phyloP scores from a whole-genome alignment of 78 protist species.

The Monosiga brevicollis region DNA sequence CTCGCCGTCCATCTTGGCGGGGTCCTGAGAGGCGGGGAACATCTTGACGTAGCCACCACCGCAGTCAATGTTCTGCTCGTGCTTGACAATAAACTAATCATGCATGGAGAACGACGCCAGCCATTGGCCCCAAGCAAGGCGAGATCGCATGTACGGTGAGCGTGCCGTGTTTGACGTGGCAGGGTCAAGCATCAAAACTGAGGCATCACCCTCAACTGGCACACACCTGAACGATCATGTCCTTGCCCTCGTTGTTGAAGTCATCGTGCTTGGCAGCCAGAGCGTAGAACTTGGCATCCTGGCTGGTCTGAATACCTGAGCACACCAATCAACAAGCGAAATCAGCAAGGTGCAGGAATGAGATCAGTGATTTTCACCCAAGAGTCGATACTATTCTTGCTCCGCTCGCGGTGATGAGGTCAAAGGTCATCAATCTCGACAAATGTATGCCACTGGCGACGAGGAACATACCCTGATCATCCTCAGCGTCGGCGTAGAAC shows the following conservation, averaged over 20 bases:
- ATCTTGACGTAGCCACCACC: slow-evolving; percentile 95
- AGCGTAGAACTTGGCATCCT: slow-evolving; percentile 78
- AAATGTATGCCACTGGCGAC: background rate
- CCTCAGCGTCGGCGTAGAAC: slow-evolving; percentile 53
- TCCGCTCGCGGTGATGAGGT: background rate
- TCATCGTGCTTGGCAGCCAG: slow-evolving; percentile 52
- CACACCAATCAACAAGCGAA: background rate
- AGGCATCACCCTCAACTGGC: no score
- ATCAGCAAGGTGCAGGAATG: background rate
- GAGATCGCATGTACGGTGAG: slow-evolving; percentile 31
- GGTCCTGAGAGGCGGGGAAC: slow-evolving; percentile 42
- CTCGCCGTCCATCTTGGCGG: slow-evolving; percentile 63
- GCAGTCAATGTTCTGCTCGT: slow-evolving; percentile 83
- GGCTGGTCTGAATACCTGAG: slow-evolving; percentile 58
- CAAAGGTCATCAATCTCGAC: background rate
- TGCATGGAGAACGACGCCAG: no score
- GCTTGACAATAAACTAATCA: slow-evolving; percentile 89
- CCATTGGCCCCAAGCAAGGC: no score
- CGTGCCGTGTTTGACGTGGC: slow-evolving; percentile 54
- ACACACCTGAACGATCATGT: slow-evolving; percentile 36
- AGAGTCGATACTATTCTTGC: background rate
- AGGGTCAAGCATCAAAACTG: slow-evolving; percentile 38
- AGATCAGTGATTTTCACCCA: background rate
- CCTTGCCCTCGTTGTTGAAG: slow-evolving; percentile 69
- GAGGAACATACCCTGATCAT: slow-evolving; percentile 43